Conservation (phyloP, 2,329 filamentous ascomycete species). For the Epicoccum sorghinum region DNA sequence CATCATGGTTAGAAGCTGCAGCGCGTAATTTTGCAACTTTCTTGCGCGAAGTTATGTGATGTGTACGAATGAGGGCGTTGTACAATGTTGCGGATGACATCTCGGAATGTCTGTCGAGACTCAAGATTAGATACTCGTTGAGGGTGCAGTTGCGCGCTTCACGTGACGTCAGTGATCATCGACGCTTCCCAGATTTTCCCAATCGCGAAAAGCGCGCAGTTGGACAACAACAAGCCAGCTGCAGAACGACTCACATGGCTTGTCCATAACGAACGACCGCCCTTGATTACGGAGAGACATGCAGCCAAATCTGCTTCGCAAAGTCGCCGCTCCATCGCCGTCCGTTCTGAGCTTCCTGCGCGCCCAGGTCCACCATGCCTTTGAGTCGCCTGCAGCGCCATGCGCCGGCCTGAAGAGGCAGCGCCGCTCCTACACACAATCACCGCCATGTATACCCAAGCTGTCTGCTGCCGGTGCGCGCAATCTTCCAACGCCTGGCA, state of each 20-base stretch:
- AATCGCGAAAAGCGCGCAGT: neutral
- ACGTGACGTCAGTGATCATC: conserved; percentile 37
- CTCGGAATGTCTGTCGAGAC: conserved; percentile 5
- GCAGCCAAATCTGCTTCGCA: conserved; percentile 42
- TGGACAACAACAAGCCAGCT: neutral
- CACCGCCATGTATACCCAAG: too few species aligned
- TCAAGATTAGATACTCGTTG: neutral
- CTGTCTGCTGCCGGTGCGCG: neutral
- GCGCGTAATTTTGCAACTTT: conserved; percentile 70
- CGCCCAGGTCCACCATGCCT: conserved; percentile 40
- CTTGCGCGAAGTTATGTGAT: conserved; percentile 82
- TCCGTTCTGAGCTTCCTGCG: conserved; percentile 47
- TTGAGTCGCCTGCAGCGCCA: conserved; percentile 33
- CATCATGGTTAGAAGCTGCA: conserved; percentile 64
- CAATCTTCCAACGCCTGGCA: neutral
- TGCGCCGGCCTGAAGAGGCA: conserved; percentile 29
- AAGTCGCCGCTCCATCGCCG: conserved; percentile 43
- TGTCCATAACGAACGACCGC: conserved; percentile 12
- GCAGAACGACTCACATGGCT: conserved; percentile 7
- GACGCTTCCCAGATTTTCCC: conserved; percentile 20
- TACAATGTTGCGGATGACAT: conserved; percentile 41
- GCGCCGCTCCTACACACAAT: conserved; percentile 19
- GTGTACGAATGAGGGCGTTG: conserved; percentile 74
- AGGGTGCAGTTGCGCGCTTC: neutral
- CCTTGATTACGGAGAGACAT: conserved; percentile 41